Conservation (phyloP, 106 monocot species). For the Alisma plantagoaquatica region DNA sequence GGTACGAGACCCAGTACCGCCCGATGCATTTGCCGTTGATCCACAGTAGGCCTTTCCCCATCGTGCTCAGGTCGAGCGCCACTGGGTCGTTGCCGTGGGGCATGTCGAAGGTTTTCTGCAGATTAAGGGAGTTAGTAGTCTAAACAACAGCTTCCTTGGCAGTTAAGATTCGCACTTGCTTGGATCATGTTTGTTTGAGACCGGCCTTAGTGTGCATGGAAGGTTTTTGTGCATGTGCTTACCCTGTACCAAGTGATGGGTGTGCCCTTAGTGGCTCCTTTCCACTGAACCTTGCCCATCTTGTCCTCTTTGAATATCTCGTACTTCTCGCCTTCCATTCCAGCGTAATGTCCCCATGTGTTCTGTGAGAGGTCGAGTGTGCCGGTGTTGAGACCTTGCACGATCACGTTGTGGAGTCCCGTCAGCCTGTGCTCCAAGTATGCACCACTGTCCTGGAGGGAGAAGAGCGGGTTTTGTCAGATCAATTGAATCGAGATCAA, state of each 20-base stretch:
- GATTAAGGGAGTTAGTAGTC: neutral
- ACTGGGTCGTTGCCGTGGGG: slow-evolving; percentile 60
- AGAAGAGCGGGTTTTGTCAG: neutral
- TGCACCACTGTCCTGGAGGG: slow-evolving; percentile 67
- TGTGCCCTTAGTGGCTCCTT: slow-evolving; percentile 3
- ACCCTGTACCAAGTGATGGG: slow-evolving; percentile 48
- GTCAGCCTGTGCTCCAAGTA: slow-evolving; percentile 48
- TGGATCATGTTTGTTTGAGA: neutral
- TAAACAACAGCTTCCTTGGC: no score
- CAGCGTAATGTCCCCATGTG: slow-evolving; percentile 61
- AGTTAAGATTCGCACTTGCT: neutral
- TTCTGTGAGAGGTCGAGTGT: slow-evolving; percentile 62
- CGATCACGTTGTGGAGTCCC: slow-evolving; percentile 35
- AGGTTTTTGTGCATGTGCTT: neutral
- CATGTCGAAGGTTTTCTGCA: slow-evolving; percentile 52
- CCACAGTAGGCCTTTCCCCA: slow-evolving; percentile 66
- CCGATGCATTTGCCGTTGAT: slow-evolving; percentile 61
- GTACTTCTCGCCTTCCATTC: slow-evolving; percentile 30
- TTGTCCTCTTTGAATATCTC: slow-evolving; percentile 16
- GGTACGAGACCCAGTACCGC: slow-evolving; percentile 67
- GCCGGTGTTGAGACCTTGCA: slow-evolving; percentile 89
- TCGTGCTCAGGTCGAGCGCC: slow-evolving; percentile 55
- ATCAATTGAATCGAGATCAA: neutral
- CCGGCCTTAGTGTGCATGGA: neutral
- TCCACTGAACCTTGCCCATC: slow-evolving; percentile 22